Percentiles rank a stretch among this genome's conserved stretches.
phyloP scores from a whole-genome alignment of 2,329 filamentous ascomycete genomes.

The Boeremia lycopersici region DNA sequence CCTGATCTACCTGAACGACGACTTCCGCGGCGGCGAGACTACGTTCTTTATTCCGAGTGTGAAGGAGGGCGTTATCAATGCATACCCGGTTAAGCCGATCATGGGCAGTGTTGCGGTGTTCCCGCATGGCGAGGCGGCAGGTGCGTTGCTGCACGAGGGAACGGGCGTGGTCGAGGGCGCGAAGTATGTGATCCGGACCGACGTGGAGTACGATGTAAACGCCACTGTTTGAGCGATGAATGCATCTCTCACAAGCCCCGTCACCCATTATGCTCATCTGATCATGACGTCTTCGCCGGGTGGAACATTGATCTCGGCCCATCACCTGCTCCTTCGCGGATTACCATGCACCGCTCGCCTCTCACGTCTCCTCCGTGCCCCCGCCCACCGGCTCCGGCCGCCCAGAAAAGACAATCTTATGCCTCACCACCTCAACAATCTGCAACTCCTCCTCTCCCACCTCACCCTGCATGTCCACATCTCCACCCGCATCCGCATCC shows the following conservation, averaged over 20 bases:
- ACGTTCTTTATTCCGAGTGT: slow-evolving; percentile 72
- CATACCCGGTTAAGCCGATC: slow-evolving; percentile 70
- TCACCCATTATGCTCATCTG: not conserved
- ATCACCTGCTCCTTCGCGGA: not conserved
- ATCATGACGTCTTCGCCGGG: not conserved
- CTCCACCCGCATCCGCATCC: slow-evolving; percentile 20
- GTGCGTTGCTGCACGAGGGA: slow-evolving; percentile 71
- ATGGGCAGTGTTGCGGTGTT: slow-evolving; percentile 73
- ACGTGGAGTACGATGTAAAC: slow-evolving; percentile 71
- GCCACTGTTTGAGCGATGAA: slow-evolving; percentile 7
- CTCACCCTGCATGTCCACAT: slow-evolving; percentile 34
- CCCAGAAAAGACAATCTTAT: slow-evolving; percentile 82
- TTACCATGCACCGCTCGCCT: not conserved
- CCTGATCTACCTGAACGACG: slow-evolving; percentile 72
- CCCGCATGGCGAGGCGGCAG: slow-evolving; percentile 70
- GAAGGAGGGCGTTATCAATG: slow-evolving; percentile 69
- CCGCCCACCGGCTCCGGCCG: slow-evolving; percentile 79
- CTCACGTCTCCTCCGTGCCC: slow-evolving; percentile 23
- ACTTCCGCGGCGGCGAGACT: slow-evolving; percentile 74
- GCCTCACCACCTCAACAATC: slow-evolving; percentile 84
- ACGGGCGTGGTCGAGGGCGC: slow-evolving; percentile 71
- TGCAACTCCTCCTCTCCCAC: slow-evolving; percentile 61
- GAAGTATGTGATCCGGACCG: slow-evolving; percentile 72
- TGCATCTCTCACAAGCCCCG: not conserved
- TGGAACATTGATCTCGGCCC: not conserved